Percentiles rank a stretch among this genome's conserved stretches.
phyloP scores from a whole-genome alignment of 1,284 basidiomycete species.

The Takashimella koratensis region DNA sequence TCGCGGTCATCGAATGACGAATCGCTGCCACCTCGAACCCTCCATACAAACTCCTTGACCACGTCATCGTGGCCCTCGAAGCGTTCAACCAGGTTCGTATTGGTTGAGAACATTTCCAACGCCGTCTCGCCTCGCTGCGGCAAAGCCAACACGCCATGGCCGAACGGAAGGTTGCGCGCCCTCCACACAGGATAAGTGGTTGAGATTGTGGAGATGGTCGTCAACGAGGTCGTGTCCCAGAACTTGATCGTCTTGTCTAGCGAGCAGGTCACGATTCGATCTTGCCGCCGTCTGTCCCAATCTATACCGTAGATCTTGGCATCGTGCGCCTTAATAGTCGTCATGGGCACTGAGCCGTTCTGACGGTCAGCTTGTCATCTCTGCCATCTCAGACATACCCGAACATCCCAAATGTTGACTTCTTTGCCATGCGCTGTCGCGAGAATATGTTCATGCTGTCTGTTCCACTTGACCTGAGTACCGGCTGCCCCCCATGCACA shows the following conservation, averaged over 20 bases:
- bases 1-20: conserved; percentile 59
- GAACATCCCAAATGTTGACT: conserved; percentile 41
- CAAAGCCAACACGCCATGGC: conserved; percentile 79
- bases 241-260: conserved; percentile 88
- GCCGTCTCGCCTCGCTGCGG: conserved; percentile 84
- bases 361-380: conserved; percentile 38
- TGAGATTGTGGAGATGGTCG: conserved; percentile 58
- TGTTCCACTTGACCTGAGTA: conserved; percentile 95
- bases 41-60: conserved; percentile 98
- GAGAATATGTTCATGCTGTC: conserved; percentile 74
- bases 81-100: conserved; percentile 54
- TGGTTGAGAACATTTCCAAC: conserved; percentile 72
- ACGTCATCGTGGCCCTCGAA: conserved; percentile 90
- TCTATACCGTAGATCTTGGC: conserved; percentile 94
- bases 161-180: conserved; percentile 88
- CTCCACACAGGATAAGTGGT: conserved; percentile 92
- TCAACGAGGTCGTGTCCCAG: conserved; percentile 57
- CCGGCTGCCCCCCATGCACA: conserved; percentile 49
- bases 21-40: conserved; percentile 58
- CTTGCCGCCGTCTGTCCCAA: conserved; percentile 72
- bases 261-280: conserved; percentile 84
- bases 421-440: conserved; percentile 82
- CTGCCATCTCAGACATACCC: conserved; percentile 16
- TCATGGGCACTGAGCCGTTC: conserved; percentile 84
- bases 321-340: conserved; percentile 70